These are phyloP conservation scores for Suillus subluteus DNA, from an alignment of 768 basidiomycete genomes.

Conservation along the genomic window DNA sequence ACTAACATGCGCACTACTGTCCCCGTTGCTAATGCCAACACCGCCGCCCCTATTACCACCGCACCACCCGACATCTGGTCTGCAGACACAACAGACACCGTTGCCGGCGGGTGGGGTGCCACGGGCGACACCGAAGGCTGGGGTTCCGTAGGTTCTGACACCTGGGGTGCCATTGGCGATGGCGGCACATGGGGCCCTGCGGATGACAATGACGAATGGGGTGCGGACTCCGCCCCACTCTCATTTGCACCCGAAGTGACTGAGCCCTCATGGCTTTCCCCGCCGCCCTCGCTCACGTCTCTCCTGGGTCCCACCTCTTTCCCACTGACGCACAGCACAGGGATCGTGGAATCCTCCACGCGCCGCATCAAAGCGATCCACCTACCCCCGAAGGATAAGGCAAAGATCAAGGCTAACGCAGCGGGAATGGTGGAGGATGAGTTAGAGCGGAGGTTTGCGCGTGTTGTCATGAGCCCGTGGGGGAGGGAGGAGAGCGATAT, in stretches of 20 bases:
- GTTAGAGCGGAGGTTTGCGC: slow-evolving; percentile 49
- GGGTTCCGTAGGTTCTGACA: slow-evolving; percentile 9
- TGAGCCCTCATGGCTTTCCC: slow-evolving; percentile 29
- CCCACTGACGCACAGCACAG: slow-evolving; percentile 64
- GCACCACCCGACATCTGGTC: slow-evolving; percentile 6
- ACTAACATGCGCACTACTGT: not conserved
- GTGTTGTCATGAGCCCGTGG: slow-evolving; percentile 63
- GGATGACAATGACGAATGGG: slow-evolving; percentile 17
- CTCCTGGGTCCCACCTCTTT: slow-evolving; percentile 60
- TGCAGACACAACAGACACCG: slow-evolving; percentile 6
- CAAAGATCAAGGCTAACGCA: not conserved
- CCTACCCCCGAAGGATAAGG: slow-evolving; percentile 36
- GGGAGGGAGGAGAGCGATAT: slow-evolving; percentile 43
- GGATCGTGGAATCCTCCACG: slow-evolving; percentile 67
- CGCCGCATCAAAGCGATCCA: slow-evolving; percentile 55
- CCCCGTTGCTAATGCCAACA: slow-evolving; percentile 1
- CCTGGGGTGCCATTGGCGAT: slow-evolving; percentile 16
- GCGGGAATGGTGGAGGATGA: slow-evolving; percentile 46
- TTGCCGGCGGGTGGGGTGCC: slow-evolving; percentile 19
- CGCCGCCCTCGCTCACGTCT: slow-evolving; percentile 34
- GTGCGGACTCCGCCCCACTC: slow-evolving; percentile 7
- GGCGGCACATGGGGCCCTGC: slow-evolving; percentile 17
- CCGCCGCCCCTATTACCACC: not conserved
- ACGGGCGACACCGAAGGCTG: slow-evolving; percentile 7
- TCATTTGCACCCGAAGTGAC: slow-evolving; percentile 20